These are phyloP conservation scores for Schizonepeta tenuifolia DNA, from an alignment of 257 asterid genomes.

Conservation along the genomic window DNA sequence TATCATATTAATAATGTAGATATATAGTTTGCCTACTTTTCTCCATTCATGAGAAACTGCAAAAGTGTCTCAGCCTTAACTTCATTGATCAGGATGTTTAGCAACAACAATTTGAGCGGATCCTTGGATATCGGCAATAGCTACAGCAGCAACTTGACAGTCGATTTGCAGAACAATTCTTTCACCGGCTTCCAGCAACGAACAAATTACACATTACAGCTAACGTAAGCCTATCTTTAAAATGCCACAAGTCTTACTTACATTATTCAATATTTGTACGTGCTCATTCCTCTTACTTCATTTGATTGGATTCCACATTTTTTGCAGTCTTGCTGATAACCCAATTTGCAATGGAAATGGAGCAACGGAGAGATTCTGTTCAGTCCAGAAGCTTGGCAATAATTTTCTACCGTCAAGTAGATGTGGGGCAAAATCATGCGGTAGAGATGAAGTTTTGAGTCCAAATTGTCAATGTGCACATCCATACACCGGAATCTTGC, in stretches of 20 bases:
- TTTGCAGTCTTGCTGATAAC: conserved; percentile 61
- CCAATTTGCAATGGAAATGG: conserved; percentile 65
- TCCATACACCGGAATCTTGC: conserved; percentile 76
- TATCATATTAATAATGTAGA: neutral
- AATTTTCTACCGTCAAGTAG: conserved; percentile 33
- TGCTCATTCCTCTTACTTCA: neutral
- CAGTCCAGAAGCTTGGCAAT: conserved; percentile 29
- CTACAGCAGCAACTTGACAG: conserved; percentile 58
- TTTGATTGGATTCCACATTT: conserved; percentile 1
- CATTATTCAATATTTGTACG: neutral
- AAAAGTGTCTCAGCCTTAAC: conserved; percentile 4
- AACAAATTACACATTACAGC: conserved; percentile 44
- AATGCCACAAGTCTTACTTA: neutral
- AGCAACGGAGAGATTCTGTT: conserved; percentile 52
- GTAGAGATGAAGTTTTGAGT: conserved; percentile 52
- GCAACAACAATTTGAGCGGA: conserved; percentile 68
- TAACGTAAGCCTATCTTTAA: conserved; percentile 49
- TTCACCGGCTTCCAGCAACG: conserved; percentile 53
- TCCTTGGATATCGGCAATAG: conserved; percentile 66
- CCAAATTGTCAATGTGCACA: conserved; percentile 68
- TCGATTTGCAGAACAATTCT: conserved; percentile 72
- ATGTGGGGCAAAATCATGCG: conserved; percentile 59
- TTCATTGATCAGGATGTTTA: conserved; percentile 53
- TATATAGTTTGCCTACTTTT: neutral
- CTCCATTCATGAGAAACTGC: neutral